Percentiles rank a stretch among this genome's conserved stretches.
Conservation (phyloP, 352 stramenopile genomes). For the Chrysophaeum taylorii region DNA sequence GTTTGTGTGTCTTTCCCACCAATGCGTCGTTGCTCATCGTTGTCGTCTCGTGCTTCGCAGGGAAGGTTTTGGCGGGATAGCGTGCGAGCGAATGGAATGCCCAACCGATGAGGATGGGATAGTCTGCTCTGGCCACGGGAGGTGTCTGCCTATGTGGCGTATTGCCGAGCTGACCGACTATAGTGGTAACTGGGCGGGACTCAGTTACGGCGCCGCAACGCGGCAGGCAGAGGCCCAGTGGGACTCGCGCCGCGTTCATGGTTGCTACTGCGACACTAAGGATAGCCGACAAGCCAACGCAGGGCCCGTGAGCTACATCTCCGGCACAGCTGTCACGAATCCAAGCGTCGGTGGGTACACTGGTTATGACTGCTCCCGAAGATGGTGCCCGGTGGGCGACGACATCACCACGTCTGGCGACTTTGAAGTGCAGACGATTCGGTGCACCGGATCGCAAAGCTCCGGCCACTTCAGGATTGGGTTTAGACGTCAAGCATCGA, state of each 20-base stretch:
- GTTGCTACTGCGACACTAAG: conserved; percentile 13
- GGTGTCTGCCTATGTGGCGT: conserved; percentile 2
- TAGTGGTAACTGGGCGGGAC: background rate
- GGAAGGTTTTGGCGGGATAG: conserved; percentile 12
- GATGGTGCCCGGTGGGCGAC: conserved; percentile 62
- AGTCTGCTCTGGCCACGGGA: background rate
- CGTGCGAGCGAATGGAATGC: conserved; percentile 9
- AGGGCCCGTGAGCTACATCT: background rate
- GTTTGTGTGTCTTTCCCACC: too few species aligned
- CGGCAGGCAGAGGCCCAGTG: background rate
- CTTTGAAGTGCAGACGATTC: conserved; percentile 61
- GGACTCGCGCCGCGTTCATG: conserved; percentile 7
- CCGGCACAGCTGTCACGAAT: background rate
- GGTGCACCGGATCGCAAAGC: background rate
- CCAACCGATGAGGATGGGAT: background rate
- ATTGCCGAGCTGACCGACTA: background rate
- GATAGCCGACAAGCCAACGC: conserved; percentile 11
- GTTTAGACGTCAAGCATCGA: conserved; percentile 15
- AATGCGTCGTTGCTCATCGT: conserved; percentile 25
- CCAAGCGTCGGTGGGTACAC: conserved; percentile 49
- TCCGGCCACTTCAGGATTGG: conserved; percentile 5
- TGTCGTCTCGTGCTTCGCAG: background rate
- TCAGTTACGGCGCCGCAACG: conserved; percentile 5
- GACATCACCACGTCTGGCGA: conserved; percentile 65
- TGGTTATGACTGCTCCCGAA: conserved; percentile 65